phyloP scores from a whole-genome alignment of 345 rosid genomes.

The Gynandropsis gynandra region DNA sequence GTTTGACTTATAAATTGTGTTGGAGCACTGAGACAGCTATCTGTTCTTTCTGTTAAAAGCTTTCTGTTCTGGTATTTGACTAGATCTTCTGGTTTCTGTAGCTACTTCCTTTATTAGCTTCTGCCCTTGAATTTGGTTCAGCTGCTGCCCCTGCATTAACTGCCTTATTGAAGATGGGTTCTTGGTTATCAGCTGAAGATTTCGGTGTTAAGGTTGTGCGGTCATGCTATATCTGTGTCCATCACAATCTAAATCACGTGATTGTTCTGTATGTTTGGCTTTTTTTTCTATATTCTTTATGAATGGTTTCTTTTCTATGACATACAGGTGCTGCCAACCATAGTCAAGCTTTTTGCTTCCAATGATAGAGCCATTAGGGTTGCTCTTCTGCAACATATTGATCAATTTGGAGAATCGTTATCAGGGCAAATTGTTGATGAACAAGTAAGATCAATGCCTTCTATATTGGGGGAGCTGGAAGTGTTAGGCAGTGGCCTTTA shows the following conservation, averaged over 20 bases:
- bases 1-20: slow-evolving; percentile 32
- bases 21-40: slow-evolving; percentile 21
- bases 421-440: slow-evolving; percentile 86
- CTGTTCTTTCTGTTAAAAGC: slow-evolving; percentile 4
- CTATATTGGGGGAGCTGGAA: slow-evolving; percentile 8
- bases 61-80: slow-evolving; percentile 26
- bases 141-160: slow-evolving; percentile 94
- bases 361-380: slow-evolving; percentile 96
- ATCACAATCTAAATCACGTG: slow-evolving; percentile 1
- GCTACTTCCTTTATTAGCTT: slow-evolving; percentile 96
- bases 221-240: slow-evolving; percentile 11
- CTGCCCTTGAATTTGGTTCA: slow-evolving; percentile 97
- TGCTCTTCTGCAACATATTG: slow-evolving; percentile 91
- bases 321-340: slow-evolving; percentile 70
- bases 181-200: slow-evolving; percentile 92
- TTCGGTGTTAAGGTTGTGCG: slow-evolving; percentile 66
- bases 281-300: slow-evolving; percentile 14
- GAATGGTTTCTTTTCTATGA: slow-evolving; percentile 20
- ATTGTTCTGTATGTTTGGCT: not conserved
- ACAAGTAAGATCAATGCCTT: slow-evolving; percentile 47
- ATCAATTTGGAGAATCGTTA: slow-evolving; percentile 89
- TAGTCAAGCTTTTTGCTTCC: slow-evolving; percentile 84
- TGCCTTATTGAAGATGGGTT: slow-evolving; percentile 85
- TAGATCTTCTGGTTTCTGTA: slow-evolving; percentile 37
- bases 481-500: not conserved